A percentile compares a stretch with the other conserved stretches of the same genome.
Evolutionary conservation across 805 yeast genomes (phyloP).

Genomic region (Lipomyces yamadae): DNA sequence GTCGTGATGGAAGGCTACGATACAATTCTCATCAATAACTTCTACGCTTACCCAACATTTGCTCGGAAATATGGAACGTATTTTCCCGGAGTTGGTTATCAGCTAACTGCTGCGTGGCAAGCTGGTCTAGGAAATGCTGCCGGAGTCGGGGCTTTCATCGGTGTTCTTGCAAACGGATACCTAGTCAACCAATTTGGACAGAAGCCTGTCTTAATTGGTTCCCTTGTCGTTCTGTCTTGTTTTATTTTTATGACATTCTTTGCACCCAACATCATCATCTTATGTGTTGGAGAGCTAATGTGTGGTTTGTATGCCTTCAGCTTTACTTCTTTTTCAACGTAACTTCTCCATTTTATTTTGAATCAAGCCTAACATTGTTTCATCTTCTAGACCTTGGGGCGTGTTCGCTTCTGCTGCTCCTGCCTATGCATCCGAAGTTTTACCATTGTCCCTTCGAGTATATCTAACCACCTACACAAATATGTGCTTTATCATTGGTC

Average conservation of each 20-base stretch:
- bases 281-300: conserved; percentile 50
- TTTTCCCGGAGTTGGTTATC: conserved; percentile 13
- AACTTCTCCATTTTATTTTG: too few relatives aligned
- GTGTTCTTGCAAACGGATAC: conserved; percentile 53
- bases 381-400: conserved; percentile 46
- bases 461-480: conserved; percentile 57
- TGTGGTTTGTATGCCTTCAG: conserved; percentile 35
- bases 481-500: conserved; percentile 62
- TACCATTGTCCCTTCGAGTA: conserved; percentile 57
- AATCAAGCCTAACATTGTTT: too few relatives aligned
- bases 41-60: conserved; percentile 48
- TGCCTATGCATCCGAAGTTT: conserved; percentile 61
- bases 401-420: conserved; percentile 57
- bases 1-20: conserved; percentile 59
- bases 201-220: conserved; percentile 49
- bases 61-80: conserved; percentile 28
- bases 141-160: conserved; percentile 53
- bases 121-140: conserved; percentile 42
- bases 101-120: conserved; percentile 44
- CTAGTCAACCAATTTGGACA: conserved; percentile 55
- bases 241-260: conserved; percentile 56
- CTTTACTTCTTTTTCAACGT: too few relatives aligned
- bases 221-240: conserved; percentile 46
- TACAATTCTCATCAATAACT: conserved; percentile 48
- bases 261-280: conserved; percentile 49